A percentile compares a stretch with the other conserved stretches of the same genome.
phyloP scores from a whole-genome alignment of 1,284 basidiomycete species.

The Trichosporon sp. region DNA sequence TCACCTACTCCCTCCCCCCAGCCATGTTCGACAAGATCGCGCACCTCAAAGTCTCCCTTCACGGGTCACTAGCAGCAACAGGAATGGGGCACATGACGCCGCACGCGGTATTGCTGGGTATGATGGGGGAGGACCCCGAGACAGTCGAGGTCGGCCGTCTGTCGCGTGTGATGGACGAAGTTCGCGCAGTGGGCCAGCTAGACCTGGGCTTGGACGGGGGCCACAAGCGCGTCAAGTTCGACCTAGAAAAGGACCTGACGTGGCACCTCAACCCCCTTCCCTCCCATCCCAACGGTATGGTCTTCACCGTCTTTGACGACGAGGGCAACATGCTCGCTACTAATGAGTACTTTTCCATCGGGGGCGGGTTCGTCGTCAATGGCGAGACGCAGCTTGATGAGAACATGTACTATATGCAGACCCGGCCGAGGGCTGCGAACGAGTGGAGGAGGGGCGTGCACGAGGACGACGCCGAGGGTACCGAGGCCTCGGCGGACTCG shows the following conservation, averaged over 20 bases:
- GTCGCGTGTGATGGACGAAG: constrained; percentile 29
- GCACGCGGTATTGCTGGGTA: constrained; percentile 81
- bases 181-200: constrained; percentile 26
- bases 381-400: constrained; percentile 72
- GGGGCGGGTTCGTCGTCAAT: constrained; percentile 72
- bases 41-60: constrained; percentile 76
- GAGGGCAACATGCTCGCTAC: constrained; percentile 83
- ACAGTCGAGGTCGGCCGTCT: constrained; percentile 36
- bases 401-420: constrained; percentile 93
- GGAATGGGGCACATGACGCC: constrained; percentile 87
- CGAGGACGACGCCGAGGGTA: neutral
- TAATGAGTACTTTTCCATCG: constrained; percentile 86
- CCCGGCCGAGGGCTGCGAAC: constrained; percentile 74
- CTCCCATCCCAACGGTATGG: constrained; percentile 73
- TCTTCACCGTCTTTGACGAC: constrained; percentile 76
- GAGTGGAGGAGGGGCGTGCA: constrained; percentile 66
- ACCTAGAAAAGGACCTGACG: constrained; percentile 77
- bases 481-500: neutral
- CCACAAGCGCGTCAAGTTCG: constrained; percentile 67
- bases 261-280: constrained; percentile 38
- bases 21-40: constrained; percentile 54
- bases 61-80: constrained; percentile 53
- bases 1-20: constrained; percentile 23
- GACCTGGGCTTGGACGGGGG: constrained; percentile 58
- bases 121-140: constrained; percentile 62